These are phyloP conservation scores for Scedosporium aurantiacum DNA, from an alignment of 2,329 filamentous ascomycete species.

Conservation along the genomic window DNA sequence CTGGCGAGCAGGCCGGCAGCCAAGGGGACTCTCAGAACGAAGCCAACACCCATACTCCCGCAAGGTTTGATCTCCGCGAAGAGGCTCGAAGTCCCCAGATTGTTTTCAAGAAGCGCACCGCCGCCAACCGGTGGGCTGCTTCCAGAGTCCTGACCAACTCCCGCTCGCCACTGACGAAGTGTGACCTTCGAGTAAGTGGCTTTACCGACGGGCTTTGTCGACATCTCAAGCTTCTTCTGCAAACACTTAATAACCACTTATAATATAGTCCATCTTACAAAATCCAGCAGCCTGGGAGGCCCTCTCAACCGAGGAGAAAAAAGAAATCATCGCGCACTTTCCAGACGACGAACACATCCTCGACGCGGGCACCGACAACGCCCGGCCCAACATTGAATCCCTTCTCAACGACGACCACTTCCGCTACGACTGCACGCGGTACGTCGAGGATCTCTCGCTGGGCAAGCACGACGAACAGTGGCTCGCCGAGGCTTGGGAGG, in stretches of 20 bases:
- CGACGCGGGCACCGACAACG: conserved; percentile 21
- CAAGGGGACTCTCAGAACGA: background rate
- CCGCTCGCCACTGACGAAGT: background rate
- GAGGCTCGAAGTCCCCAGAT: no score
- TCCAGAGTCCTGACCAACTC: background rate
- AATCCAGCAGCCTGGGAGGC: conserved; percentile 27
- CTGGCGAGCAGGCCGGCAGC: no score
- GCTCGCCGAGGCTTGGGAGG: conserved; percentile 39
- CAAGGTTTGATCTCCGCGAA: no score
- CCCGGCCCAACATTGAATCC: conserved; percentile 28
- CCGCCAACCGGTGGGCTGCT: background rate
- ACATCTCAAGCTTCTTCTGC: no score
- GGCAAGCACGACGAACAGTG: conserved; percentile 42
- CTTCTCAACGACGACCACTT: conserved; percentile 37
- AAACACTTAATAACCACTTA: no score
- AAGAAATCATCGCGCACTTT: conserved; percentile 26
- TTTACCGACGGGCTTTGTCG: no score
- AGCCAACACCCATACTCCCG: background rate
- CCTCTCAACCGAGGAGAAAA: conserved; percentile 21
- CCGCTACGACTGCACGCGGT: conserved; percentile 33
- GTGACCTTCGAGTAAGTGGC: background rate
- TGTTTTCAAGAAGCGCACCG: background rate
- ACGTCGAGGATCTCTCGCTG: conserved; percentile 31
- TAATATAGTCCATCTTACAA: conserved; percentile 22
- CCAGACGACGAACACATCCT: conserved; percentile 26